Base-by-base conservation (phyloP, 1,284 basidiomycete species). In the Vanrija pseudolonga region DNA sequence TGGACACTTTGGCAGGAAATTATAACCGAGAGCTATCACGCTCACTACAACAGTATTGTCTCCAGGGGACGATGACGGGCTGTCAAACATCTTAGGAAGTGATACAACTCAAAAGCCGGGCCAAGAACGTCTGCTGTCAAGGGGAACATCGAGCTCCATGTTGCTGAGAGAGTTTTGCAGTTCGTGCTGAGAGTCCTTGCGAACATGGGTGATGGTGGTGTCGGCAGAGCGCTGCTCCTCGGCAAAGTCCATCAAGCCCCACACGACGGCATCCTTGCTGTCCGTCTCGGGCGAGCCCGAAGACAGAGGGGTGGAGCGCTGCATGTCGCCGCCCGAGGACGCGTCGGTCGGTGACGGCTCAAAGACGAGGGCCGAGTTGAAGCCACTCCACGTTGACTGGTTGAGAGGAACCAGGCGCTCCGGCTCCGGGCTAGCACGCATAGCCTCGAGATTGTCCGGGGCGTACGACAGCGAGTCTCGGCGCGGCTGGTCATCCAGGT, bases 351-450 rank as follows among this genome's bases (percentile, higher is more conserved):
- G 68, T 0, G 68, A 70, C 1, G 68, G 56, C 37, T 70, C 63
- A 28, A 65, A 70, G 40, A 70, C 66, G 22, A 67, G 48, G 32
- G 62, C 55, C 32, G 55, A 53, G 53, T 48, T 55, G 32, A 46
- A 45, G 17, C 52, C 41, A n/a, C 45, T 57, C 51, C 52, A 61
- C 9, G 61, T 40, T 3, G 51, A 15, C 37, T 60, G 59, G 5
- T 61, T 55, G 14, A 68, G 37, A 3, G 66, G 59, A 22, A 65
- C 61, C 3, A 58, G 57, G 7, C 56, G 59, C 28, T 69, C 69
- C 3, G 66, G 63, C 38, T 71, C 71, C 1, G 69, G 68, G 24
- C 64, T 67, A 4, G 65, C 64, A 17, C 61, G 63, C 66, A 70
- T 70, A 8, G 62, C 58, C 47, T 68, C 66, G 12, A 69, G 57